Conservation (phyloP, 169 alveolate genomes). For the Cryptosporidium viatorum region DNA sequence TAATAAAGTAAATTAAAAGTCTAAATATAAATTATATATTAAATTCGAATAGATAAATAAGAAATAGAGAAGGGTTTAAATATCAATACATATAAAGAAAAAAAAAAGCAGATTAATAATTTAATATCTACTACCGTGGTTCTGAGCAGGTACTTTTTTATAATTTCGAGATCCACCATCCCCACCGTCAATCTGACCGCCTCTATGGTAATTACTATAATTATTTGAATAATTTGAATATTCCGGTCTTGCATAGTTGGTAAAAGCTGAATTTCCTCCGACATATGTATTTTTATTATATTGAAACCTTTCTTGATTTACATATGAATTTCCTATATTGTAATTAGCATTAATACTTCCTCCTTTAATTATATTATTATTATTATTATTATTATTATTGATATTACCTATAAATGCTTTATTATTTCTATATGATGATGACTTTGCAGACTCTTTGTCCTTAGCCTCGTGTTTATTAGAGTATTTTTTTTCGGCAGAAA, state of each 20-base stretch:
- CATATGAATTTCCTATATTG: background rate
- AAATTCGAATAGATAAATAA: too few species aligned
- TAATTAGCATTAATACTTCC: background rate
- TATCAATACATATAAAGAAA: too few species aligned
- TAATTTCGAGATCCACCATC: constrained; percentile 1
- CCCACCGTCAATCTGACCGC: background rate
- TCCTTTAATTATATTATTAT: background rate
- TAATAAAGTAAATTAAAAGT: background rate
- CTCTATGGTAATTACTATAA: background rate
- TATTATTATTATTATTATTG: constrained; percentile 1
- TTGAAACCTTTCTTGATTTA: background rate
- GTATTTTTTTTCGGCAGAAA: background rate
- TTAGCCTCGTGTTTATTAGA: background rate
- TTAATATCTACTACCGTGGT: background rate
- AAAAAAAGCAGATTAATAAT: too few species aligned
- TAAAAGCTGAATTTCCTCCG: background rate
- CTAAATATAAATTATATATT: background rate
- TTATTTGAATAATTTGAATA: constrained; percentile 1
- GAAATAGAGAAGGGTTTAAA: background rate
- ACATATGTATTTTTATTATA: background rate
- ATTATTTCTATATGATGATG: background rate
- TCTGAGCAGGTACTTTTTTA: background rate
- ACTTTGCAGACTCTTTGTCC: background rate
- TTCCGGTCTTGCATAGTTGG: background rate
- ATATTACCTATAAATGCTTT: background rate